A percentile compares a stretch with the other conserved stretches of the same genome.
phyloP scores from a whole-genome alignment of 2,329 filamentous ascomycete genomes.

The Beauveria pseudobassiana region DNA sequence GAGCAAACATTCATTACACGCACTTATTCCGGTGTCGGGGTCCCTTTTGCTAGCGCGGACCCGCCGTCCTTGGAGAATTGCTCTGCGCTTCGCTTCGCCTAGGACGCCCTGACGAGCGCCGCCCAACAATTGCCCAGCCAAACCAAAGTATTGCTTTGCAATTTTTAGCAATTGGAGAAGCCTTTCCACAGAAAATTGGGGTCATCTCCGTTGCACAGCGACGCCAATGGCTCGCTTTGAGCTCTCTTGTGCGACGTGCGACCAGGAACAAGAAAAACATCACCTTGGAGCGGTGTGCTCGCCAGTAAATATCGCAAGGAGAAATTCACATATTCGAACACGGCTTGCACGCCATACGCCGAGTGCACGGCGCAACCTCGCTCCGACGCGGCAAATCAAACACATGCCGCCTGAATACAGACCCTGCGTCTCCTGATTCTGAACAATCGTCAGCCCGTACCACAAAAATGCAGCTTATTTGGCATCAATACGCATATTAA shows the following conservation, averaged over 20 bases:
- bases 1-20: not conserved
- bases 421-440: not conserved
- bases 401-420: not conserved
- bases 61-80: conserved; percentile 5
- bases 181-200: conserved; percentile 5
- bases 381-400: conserved; percentile 6
- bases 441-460: not conserved
- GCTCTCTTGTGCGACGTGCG: not conserved
- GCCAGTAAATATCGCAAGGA: not conserved
- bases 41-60: not conserved
- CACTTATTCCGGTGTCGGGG: conserved; percentile 8
- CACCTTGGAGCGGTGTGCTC: not conserved
- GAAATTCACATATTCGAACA: not conserved
- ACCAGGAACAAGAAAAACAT: not conserved
- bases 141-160: not conserved
- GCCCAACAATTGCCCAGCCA: conserved; percentile 1
- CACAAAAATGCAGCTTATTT: conserved; percentile 7
- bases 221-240: not conserved
- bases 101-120: not conserved
- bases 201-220: not conserved
- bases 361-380: not conserved
- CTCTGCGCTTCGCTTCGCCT: not conserved
- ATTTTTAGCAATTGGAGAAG: conserved; percentile 1
- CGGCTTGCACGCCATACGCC: not conserved
- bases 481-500: conserved; percentile 2